Conservation (phyloP, 768 basidiomycete species). For the Collybia sp. region DNA sequence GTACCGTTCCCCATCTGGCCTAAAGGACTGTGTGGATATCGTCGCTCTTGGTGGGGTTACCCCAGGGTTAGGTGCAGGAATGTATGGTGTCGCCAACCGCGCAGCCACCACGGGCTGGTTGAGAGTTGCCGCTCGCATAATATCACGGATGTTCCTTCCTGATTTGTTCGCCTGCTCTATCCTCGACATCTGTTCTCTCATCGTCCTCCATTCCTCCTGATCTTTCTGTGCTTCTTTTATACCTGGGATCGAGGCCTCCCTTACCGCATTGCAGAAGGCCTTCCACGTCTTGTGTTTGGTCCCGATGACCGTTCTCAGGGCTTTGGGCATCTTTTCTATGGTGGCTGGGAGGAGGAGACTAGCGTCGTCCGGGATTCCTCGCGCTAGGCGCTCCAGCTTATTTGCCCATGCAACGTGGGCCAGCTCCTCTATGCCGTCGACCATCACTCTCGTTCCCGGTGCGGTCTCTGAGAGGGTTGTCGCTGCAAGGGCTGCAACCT, state of each 20-base stretch:
- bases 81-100: too few relatives aligned
- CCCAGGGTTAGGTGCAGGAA: too few relatives aligned
- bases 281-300: neutral
- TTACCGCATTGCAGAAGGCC: neutral
- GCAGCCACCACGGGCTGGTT: too few relatives aligned
- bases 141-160: too few relatives aligned
- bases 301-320: too few relatives aligned
- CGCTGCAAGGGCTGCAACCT: conserved; percentile 6
- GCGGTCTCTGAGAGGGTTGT: conserved; percentile 9
- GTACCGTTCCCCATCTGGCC: too few relatives aligned
- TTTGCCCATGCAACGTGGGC: too few relatives aligned
- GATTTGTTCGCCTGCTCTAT: too few relatives aligned
- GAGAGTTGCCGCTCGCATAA: too few relatives aligned
- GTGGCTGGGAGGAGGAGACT: conserved; percentile 1
- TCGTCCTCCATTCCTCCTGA: neutral
- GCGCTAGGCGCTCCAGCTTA: neutral
- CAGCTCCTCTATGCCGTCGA: conserved; percentile 2
- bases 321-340: conserved; percentile 3
- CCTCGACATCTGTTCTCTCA: too few relatives aligned
- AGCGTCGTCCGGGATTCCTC: conserved; percentile 1
- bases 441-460: conserved; percentile 7
- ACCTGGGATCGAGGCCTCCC: neutral
- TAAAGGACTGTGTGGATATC: too few relatives aligned
- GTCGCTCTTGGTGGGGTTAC: too few relatives aligned
- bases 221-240: neutral